Percentiles rank a stretch among this genome's conserved stretches.
Conservation (phyloP, 306 rosid genomes). For the Hylodesmum podocarpum region DNA sequence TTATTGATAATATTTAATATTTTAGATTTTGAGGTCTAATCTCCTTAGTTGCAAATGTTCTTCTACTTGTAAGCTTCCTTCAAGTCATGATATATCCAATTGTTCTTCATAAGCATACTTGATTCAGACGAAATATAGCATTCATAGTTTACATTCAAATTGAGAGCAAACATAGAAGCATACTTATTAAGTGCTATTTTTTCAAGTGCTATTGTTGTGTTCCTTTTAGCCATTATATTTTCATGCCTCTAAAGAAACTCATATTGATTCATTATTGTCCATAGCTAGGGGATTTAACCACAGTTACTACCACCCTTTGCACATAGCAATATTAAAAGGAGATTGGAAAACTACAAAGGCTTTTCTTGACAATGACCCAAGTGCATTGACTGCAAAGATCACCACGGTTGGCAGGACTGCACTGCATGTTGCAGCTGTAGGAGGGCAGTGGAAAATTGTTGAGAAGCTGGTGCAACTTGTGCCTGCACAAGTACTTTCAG, state of each 20-base stretch:
- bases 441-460: slow-evolving; percentile 44
- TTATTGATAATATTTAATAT: not conserved
- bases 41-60: not conserved
- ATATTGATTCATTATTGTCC: not conserved
- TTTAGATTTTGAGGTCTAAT: not conserved
- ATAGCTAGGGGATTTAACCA: slow-evolving; percentile 46
- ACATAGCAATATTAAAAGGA: slow-evolving; percentile 45
- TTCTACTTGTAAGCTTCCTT: not conserved
- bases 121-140: not conserved
- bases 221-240: slow-evolving; percentile 1
- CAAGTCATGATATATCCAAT: not conserved
- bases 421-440: slow-evolving; percentile 48
- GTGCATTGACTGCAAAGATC: slow-evolving; percentile 42
- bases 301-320: slow-evolving; percentile 45
- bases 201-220: not conserved
- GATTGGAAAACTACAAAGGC: slow-evolving; percentile 47
- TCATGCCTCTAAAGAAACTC: slow-evolving; percentile 17
- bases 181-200: not conserved
- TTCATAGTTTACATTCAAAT: slow-evolving; percentile 7
- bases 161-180: not conserved
- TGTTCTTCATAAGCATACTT: not conserved
- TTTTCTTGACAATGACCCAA: slow-evolving; percentile 40
- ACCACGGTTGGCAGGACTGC: slow-evolving; percentile 34
- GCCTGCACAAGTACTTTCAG: slow-evolving; percentile 27
- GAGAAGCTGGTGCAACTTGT: slow-evolving; percentile 38